phyloP scores from a whole-genome alignment of 2,329 filamentous ascomycete species.

The Apiospora kogelbergensis region DNA sequence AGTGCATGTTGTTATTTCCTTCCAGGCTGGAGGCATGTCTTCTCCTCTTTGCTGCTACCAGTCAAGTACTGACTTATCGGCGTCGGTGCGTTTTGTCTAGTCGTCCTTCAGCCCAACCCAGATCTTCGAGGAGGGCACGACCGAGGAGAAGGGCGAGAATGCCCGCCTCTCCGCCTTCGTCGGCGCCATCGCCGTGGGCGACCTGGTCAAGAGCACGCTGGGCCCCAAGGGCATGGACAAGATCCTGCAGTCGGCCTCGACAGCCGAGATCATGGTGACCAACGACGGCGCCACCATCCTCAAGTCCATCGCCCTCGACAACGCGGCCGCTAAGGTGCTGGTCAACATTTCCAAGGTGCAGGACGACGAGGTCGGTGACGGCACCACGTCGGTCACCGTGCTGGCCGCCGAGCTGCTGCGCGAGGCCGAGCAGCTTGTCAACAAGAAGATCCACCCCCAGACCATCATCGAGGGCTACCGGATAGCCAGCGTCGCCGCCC shows the following conservation, averaged over 20 bases:
- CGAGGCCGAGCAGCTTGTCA: constrained; percentile 94
- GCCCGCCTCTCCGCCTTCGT: constrained; percentile 97
- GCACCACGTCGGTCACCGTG: constrained; percentile 96
- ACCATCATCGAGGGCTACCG: constrained; percentile 99
- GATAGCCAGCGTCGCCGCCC: constrained; percentile 89
- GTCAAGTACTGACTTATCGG: constrained; percentile 10
- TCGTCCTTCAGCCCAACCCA: constrained; percentile 79
- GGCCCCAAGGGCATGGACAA: constrained; percentile 99
- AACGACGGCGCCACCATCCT: constrained; percentile 98
- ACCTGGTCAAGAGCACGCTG: constrained; percentile 94
- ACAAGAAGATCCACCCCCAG: constrained; percentile 98
- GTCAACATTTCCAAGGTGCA: constrained; percentile 99
- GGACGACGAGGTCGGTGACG: constrained; percentile 97
- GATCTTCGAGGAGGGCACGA: constrained; percentile 96
- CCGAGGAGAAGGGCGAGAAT: constrained; percentile 98
- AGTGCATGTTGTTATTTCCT: not conserved
- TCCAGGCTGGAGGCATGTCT: no score
- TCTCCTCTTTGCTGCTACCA: not conserved
- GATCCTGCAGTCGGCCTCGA: constrained; percentile 93
- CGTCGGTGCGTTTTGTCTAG: constrained; percentile 26
- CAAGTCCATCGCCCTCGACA: constrained; percentile 97
- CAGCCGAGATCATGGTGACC: constrained; percentile 95
- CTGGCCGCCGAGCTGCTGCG: constrained; percentile 91
- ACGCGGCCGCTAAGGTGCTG: constrained; percentile 95
- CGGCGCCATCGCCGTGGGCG: constrained; percentile 94